A percentile compares a stretch with the other conserved stretches of the same genome.
Conservation (phyloP, 768 basidiomycete genomes). For the Symmetrospora coprosmae region DNA sequence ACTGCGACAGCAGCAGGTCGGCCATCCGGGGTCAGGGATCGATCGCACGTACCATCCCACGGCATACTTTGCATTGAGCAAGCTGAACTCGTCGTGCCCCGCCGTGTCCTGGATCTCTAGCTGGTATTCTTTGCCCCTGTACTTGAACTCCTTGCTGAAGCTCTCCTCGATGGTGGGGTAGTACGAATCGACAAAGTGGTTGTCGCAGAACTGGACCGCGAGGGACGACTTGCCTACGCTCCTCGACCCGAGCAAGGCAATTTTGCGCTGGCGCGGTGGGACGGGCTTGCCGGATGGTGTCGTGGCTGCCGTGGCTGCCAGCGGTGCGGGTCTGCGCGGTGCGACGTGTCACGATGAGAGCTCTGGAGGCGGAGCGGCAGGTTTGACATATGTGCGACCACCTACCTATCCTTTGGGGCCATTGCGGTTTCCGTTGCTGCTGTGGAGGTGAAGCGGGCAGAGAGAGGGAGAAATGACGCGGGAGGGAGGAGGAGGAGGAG, state of each 20-base stretch:
- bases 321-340: slow-evolving; percentile 15
- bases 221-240: slow-evolving; percentile 82
- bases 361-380: neutral
- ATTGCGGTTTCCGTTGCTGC: too few species aligned
- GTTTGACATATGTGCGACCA: neutral
- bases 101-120: slow-evolving; percentile 98
- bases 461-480: too few species aligned
- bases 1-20: too few species aligned
- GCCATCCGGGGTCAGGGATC: too few species aligned
- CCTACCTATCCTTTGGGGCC: neutral
- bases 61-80: slow-evolving; percentile 81
- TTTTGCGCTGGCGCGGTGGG: slow-evolving; percentile 52
- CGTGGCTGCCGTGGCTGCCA: neutral
- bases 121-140: slow-evolving; percentile 80
- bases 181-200: slow-evolving; percentile 78
- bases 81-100: slow-evolving; percentile 96
- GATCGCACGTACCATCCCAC: too few species aligned
- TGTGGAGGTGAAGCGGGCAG: too few species aligned
- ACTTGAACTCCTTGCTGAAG: slow-evolving; percentile 45
- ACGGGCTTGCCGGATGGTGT: slow-evolving; percentile 14
- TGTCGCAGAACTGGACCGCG: slow-evolving; percentile 81
- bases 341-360: too few species aligned
- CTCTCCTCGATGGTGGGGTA: slow-evolving; percentile 89
- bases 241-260: slow-evolving; percentile 46
- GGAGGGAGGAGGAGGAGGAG: too few species aligned